phyloP scores from a whole-genome alignment of 306 rosid genomes.

The Cucumis hystrix region DNA sequence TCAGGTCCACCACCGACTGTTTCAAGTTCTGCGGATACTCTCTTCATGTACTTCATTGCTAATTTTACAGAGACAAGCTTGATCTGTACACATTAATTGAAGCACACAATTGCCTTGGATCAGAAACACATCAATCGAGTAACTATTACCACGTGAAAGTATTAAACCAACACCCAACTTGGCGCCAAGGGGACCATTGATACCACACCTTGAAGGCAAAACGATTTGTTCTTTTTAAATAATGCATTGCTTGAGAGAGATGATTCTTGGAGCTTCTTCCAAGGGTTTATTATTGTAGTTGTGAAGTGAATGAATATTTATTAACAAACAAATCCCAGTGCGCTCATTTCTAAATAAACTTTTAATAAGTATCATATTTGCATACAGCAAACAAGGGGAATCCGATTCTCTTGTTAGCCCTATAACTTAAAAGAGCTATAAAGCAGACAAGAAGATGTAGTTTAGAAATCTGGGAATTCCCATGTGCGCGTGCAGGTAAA shows the following conservation, averaged over 20 bases:
- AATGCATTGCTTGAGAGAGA: background rate
- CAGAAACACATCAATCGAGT: background rate
- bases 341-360: background rate
- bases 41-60: constrained; percentile 94
- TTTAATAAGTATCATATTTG: background rate
- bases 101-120: background rate
- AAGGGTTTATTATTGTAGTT: background rate
- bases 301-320: background rate
- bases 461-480: constrained; percentile 24
- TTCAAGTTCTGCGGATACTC: constrained; percentile 94
- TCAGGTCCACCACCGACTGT: constrained; percentile 77
- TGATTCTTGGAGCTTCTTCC: background rate
- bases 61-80: constrained; percentile 90
- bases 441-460: constrained; percentile 33
- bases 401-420: constrained; percentile 14
- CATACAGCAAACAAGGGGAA: constrained; percentile 19
- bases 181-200: constrained; percentile 3
- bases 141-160: constrained; percentile 3
- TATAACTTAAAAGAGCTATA: background rate
- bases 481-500: constrained; percentile 42
- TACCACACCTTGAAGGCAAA: background rate
- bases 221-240: background rate
- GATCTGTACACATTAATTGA: constrained; percentile 33
- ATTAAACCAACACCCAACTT: background rate
- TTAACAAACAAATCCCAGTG: background rate